Base-by-base conservation (phyloP, 139 green algal species). In the Tetradesmus obliquus region DNA sequence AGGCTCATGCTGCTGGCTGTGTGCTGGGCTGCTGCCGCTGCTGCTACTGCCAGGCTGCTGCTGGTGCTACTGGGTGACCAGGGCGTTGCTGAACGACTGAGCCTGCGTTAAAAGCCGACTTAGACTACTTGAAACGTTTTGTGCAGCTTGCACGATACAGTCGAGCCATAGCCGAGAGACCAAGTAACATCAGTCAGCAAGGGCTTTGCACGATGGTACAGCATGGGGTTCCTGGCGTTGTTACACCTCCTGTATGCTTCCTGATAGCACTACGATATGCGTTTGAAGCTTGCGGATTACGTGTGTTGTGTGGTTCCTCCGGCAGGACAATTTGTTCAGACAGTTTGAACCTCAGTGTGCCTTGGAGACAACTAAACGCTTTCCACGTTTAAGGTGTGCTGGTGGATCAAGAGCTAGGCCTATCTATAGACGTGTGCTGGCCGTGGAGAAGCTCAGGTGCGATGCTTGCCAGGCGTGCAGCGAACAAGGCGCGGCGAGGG, bases 11-110 rank as follows among this genome's bases (percentile, higher is more conserved):
- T 88, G 57, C 17, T 19, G 20, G 55, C 22, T 79, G 58, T 20
- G 58, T 54, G 74, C 74, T 54, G 20, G n/a, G n/a, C 74, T 82
- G 74, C 74, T 82, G 69, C 60, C 60, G 60, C 69, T 79, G 74
- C 74, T 82, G 74, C 74, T 53, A 82, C 74, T 55, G 24, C n/a
- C 74, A 82, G 66, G 66, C 74, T 82, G 74, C 74, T 82, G 74
- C 74, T 80, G 72, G 1, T 82, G 74, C 74, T 82, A n/a, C n/a
- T 24, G 66, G 66, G 66, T 76, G 12, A 24, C 15, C 17, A 24
- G 66, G 17, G 17, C 12, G 66, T 6, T 5, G 15, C 66, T 76
- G 2, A 76, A 19, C 15, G 66, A 17, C 5, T 12, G 3, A 3
- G 15, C 66, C 17, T 17, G 3, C 17, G 3, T 24, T 1, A 9